phyloP scores from a whole-genome alignment of 1,139 yeast genomes.

The Meyerozyma carpophila region DNA sequence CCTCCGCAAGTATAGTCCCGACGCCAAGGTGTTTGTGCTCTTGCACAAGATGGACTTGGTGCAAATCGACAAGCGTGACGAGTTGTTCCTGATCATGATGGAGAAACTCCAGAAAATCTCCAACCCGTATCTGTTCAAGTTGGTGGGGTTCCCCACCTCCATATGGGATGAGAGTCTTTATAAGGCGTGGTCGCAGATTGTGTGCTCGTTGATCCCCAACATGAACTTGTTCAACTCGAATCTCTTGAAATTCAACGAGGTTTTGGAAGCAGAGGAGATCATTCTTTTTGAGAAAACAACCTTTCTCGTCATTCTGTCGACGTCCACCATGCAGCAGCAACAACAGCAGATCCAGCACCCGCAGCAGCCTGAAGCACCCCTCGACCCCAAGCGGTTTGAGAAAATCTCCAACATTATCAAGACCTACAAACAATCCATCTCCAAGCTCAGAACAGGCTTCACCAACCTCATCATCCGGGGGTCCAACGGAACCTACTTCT shows the following conservation, averaged over 20 bases:
- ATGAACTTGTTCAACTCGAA: conserved; percentile 77
- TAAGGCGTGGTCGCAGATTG: conserved; percentile 96
- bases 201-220: conserved; percentile 90
- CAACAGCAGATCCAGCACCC: conserved; percentile 7
- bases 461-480: conserved; percentile 75
- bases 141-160: conserved; percentile 91
- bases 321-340: conserved; percentile 36
- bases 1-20: conserved; percentile 79
- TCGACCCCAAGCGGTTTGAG: conserved; percentile 91
- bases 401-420: conserved; percentile 91
- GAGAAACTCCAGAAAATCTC: conserved; percentile 74
- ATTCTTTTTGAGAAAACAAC: conserved; percentile 92
- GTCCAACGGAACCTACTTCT: conserved; percentile 59
- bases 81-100: conserved; percentile 80
- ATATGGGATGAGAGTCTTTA: conserved; percentile 97
- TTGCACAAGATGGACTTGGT: conserved; percentile 96
- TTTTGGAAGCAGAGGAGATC: conserved; percentile 84
- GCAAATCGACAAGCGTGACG: conserved; percentile 79
- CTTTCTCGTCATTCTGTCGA: conserved; percentile 79
- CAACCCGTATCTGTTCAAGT: conserved; percentile 67
- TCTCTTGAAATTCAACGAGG: conserved; percentile 65
- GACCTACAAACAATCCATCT: conserved; percentile 89
- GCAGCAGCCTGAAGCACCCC: conserved; percentile 10
- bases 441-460: conserved; percentile 81
- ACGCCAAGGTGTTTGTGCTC: conserved; percentile 85